phyloP scores from a whole-genome alignment of 305 asterid species.

The Rubia balearica region DNA sequence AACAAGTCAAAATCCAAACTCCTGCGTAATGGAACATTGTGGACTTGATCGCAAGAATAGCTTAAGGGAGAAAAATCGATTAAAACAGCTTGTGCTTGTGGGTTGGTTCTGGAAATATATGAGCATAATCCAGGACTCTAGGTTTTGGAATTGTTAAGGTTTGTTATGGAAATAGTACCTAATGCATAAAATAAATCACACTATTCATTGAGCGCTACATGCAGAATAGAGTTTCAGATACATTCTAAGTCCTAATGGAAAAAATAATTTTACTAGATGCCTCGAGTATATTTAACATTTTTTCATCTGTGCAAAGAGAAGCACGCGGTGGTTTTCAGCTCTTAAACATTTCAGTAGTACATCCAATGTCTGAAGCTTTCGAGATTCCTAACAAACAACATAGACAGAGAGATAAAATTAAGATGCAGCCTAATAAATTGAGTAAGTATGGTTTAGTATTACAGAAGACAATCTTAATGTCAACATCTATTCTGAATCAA shows the following conservation, averaged over 20 bases:
- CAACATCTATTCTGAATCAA: constrained; percentile 97
- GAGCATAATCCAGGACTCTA: no score
- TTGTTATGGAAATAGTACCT: no score
- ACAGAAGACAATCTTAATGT: constrained; percentile 44
- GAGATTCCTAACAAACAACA: constrained; percentile 69
- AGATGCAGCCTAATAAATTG: neutral
- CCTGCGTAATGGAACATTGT: no score
- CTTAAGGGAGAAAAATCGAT: no score
- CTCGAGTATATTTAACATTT: constrained; percentile 92
- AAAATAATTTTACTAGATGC: constrained; percentile 24
- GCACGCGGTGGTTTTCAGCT: constrained; percentile 81
- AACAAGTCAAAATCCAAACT: no score
- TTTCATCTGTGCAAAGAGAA: constrained; percentile 96
- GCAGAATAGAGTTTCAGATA: neutral
- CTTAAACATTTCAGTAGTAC: constrained; percentile 83
- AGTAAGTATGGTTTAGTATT: constrained; percentile 9
- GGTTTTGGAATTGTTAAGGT: no score
- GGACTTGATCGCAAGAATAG: no score
- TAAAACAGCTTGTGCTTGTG: no score
- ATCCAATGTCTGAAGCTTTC: constrained; percentile 96
- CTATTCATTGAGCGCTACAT: neutral
- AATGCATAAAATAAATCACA: no score
- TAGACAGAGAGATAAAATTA: constrained; percentile 18
- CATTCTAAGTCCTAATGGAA: neutral
- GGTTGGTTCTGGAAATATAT: no score